Evolutionary conservation across 768 basidiomycete species (phyloP), one percentile per base, ranked within the genome.

Genomic region (Russula brevipes): DNA sequence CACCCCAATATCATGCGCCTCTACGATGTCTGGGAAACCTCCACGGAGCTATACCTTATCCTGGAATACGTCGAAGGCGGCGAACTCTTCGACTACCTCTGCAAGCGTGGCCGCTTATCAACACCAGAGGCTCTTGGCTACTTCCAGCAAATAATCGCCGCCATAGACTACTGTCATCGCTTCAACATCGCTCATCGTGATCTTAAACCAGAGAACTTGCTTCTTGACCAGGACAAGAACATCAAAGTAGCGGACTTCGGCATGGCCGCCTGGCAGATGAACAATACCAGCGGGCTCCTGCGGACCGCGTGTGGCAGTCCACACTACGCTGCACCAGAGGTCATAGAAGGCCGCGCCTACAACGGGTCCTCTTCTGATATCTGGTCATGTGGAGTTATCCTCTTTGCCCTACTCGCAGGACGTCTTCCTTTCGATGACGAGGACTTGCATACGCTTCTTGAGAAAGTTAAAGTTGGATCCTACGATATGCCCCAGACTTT

Each of bases 161-260:
- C 90, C 0, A 85, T 97, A 56, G 86, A 94, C 73, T 96, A 95
- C 72, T 95, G 92, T 64, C 94, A 96, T 74, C 83, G 86, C n/a
- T 91, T 94, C 77, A 92, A 94, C 70, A 89, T 98, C 71, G 89
- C 89, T 31, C 95, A 97, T 72, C 86, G 95, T 42, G 95, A 98
- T 75, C 79, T 98, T 56, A 68, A 98, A 71, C 93, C 91, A 2
- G 95, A 97, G 73, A 98, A 97, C 72, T 79, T 98, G 36, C 80
- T 98, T 56, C 84, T 96, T 54, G 91, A 93, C 77, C 78, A 82
- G 44, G 77, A 91, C 69, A 83, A 81, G 66, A 94, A 93, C 68
- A 87, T 98, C 82, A 98, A 96, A 72, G 86, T 98, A 39, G 94
- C 91, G 2, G 95, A 98, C 75, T 95, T 97, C 72, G 94, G 95